phyloP scores from a whole-genome alignment of 768 basidiomycete genomes.

The Stropharia rugosoannulata region DNA sequence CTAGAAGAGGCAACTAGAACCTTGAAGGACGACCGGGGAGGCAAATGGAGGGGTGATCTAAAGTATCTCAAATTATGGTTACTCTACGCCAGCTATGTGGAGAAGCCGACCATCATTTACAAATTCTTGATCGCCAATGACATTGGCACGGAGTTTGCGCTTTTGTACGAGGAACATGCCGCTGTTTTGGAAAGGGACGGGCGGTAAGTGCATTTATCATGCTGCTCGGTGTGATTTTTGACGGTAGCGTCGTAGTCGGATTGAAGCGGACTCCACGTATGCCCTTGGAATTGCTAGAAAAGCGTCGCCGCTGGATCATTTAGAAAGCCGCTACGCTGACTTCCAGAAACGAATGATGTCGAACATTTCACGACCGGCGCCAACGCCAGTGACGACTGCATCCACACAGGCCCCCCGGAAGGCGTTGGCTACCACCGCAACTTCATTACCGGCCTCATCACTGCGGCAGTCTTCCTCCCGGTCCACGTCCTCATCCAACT shows the following conservation, averaged over 20 bases:
- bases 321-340: constrained; percentile 75
- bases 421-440: constrained; percentile 41
- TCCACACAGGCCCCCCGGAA: constrained; percentile 30
- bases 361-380: constrained; percentile 35
- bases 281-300: constrained; percentile 84
- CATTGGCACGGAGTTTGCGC: constrained; percentile 76
- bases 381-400: constrained; percentile 32
- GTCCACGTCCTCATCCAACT: constrained; percentile 17
- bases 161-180: constrained; percentile 93
- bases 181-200: constrained; percentile 78
- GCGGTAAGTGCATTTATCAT: constrained; percentile 47
- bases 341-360: constrained; percentile 93
- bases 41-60: constrained; percentile 74
- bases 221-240: constrained; percentile 3
- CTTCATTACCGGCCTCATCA: constrained; percentile 38
- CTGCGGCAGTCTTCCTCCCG: constrained; percentile 32
- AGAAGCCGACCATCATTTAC: constrained; percentile 86
- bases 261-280: constrained; percentile 89
- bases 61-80: constrained; percentile 95
- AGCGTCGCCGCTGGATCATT: constrained; percentile 76
- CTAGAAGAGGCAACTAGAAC: constrained; percentile 90
- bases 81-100: constrained; percentile 90
- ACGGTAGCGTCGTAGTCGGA: constrained; percentile 49
- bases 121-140: constrained; percentile 89
- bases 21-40: constrained; percentile 73